These are phyloP conservation scores for Pseudonitzschia delicatissima DNA, from an alignment of 108 stramenopile genomes.

Conservation along the genomic window DNA sequence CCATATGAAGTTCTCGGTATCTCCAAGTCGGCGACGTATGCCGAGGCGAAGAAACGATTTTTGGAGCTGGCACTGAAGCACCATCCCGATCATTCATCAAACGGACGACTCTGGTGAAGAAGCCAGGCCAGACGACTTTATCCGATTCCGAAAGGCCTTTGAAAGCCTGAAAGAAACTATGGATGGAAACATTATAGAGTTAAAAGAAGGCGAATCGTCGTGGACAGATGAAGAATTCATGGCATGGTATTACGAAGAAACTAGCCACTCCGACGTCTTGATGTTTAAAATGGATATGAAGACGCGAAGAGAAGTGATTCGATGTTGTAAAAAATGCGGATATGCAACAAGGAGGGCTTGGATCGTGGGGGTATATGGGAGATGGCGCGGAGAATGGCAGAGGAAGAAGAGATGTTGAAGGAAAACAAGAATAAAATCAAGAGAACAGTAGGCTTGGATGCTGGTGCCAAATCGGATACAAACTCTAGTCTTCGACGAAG, in stretches of 20 bases:
- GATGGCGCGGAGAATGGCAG: conserved; percentile 37
- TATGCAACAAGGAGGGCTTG: conserved; percentile 26
- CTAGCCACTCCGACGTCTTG: conserved; percentile 29
- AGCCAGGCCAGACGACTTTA: conserved; percentile 19
- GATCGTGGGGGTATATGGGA: conserved; percentile 50
- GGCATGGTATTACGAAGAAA: conserved; percentile 40
- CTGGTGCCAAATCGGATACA: neutral
- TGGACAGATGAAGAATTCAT: conserved; percentile 26
- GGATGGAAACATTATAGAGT: neutral
- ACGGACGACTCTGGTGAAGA: conserved; percentile 16
- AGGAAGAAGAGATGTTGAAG: conserved; percentile 6
- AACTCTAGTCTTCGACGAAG: neutral
- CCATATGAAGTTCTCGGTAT: conserved; percentile 47
- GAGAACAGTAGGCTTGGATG: neutral
- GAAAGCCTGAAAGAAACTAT: conserved; percentile 29
- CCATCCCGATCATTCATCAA: conserved; percentile 37
- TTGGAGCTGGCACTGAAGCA: conserved; percentile 43
- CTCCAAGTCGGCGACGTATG: conserved; percentile 16
- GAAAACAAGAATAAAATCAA: conserved; percentile 3
- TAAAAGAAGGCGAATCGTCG: neutral
- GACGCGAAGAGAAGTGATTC: conserved; percentile 47
- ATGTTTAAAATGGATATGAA: conserved; percentile 34
- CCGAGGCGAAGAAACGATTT: conserved; percentile 41
- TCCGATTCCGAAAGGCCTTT: conserved; percentile 46
- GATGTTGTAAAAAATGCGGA: too few relatives aligned